Conservation (phyloP, 2,329 filamentous ascomycete species). For the Karstenula rhodostoma region DNA sequence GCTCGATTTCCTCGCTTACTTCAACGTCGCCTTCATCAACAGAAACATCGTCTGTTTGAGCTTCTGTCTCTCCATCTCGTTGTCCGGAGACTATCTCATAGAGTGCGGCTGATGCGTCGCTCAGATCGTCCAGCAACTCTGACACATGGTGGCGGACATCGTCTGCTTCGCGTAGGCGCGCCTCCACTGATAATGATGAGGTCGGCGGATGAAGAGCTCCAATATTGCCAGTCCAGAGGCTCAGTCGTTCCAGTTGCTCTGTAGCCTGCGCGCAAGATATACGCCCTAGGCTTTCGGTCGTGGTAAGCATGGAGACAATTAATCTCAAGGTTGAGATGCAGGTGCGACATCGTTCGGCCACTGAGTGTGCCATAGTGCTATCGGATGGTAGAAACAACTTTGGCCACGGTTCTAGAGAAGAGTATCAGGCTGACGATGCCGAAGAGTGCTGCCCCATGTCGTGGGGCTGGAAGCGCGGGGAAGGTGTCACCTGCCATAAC, state of each 20-base stretch:
- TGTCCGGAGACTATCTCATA: slow-evolving; percentile 3
- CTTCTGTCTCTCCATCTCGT: no score
- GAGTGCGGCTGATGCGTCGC: slow-evolving; percentile 19
- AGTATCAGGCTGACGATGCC: no score
- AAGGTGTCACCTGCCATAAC: not conserved
- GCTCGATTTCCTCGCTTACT: slow-evolving; percentile 21
- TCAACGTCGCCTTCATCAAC: slow-evolving; percentile 6
- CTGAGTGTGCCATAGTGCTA: slow-evolving; percentile 12
- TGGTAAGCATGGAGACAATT: slow-evolving; percentile 15
- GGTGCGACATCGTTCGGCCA: slow-evolving; percentile 19
- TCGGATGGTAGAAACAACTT: not conserved
- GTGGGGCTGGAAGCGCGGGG: slow-evolving; percentile 4
- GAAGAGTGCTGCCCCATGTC: no score
- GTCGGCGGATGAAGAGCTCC: slow-evolving; percentile 23
- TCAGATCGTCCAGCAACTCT: slow-evolving; percentile 22
- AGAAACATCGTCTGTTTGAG: not conserved
- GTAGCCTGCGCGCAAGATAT: slow-evolving; percentile 11
- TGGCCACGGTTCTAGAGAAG: no score
- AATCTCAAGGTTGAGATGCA: slow-evolving; percentile 14
- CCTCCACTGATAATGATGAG: slow-evolving; percentile 25
- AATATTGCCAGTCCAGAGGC: slow-evolving; percentile 30
- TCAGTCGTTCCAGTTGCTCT: slow-evolving; percentile 26
- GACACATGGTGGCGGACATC: slow-evolving; percentile 22
- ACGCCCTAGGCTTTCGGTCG: not conserved
- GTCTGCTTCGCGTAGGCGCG: slow-evolving; percentile 23